Evolutionary conservation across 2,329 filamentous ascomycete species (phyloP), one percentile per base, ranked within the genome.

Genomic region (Emergomyces orientalis): DNA sequence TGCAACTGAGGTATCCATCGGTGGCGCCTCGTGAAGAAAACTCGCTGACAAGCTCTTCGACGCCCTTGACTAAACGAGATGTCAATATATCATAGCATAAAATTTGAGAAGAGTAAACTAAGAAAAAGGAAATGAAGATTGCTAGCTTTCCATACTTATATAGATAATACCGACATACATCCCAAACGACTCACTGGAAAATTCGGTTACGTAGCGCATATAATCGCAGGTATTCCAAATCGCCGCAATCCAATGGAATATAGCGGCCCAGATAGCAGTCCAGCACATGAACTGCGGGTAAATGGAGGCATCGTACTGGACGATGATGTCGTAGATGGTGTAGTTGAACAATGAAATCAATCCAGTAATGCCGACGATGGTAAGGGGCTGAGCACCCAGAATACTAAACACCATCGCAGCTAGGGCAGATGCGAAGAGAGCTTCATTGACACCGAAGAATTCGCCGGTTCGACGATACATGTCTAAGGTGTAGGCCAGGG

Each of bases 181-280:
- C 56, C 80, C 81, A 63, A 84, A 84, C 0, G 77, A 75, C 63
- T 83, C 78, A 61, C 78, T 80, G 0, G 80, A 82, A 64, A 84
- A 84, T 63, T 83, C 81, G 1, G 82, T 84, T 37, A 84, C 80
- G 66, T 83, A 84, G 6, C 81, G 78, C 81, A 84, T 83, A 67
- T 83, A 84, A 67, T 84, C 80, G 68, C 81, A 83, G 47, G 76
- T 71, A 63, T 84, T 84, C 61, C 77, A 78, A 30, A 82, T 71
- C 0, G 81, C 78, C 6, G 80, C 77, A 7, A 83, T 74, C 81
- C 81, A 85, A 67, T 86, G 83, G 52, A 82, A 82, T 22, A 84
- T 79, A 0, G 81, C 81, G 0, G 80, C 79, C 82, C 81, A 85
- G 27, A 85, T 84, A 1, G 77, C 79, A 0, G 81, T 78, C 82